A percentile compares a stretch with the other conserved stretches of the same genome.
These are phyloP conservation scores for Gorgonomyces haynaldii DNA, from an alignment of 192 early-diverging fungal species.

Conservation along the genomic window DNA sequence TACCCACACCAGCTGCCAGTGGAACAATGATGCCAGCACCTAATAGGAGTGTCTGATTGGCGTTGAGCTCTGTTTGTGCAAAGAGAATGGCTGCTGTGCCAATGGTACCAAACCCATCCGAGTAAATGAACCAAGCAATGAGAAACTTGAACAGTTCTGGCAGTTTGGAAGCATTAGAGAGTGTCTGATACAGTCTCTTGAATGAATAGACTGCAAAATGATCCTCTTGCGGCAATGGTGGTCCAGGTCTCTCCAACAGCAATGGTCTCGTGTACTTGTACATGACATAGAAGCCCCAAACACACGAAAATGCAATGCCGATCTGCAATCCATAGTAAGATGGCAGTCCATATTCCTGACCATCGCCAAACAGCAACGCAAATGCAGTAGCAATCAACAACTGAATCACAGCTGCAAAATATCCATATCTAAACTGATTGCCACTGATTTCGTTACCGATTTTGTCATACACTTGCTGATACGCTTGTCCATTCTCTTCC, in stretches of 20 bases:
- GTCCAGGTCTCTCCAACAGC: conserved; percentile 19
- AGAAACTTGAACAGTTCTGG: conserved; percentile 52
- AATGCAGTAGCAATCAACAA: neutral
- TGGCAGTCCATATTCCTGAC: neutral
- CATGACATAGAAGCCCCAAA: conserved; percentile 10
- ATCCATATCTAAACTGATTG: neutral
- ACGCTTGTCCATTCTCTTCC: neutral
- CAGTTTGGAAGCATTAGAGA: conserved; percentile 35
- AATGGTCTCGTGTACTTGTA: conserved; percentile 3
- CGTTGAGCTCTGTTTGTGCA: conserved; percentile 42
- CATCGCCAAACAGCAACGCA: neutral
- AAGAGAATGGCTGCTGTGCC: conserved; percentile 44
- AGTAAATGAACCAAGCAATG: conserved; percentile 58
- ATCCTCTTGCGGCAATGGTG: conserved; percentile 15
- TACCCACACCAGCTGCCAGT: conserved; percentile 39
- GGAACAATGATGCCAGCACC: conserved; percentile 49
- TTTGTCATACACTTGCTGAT: neutral
- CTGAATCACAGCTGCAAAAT: neutral
- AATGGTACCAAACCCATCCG: conserved; percentile 41
- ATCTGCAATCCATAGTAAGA: neutral
- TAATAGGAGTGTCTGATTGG: conserved; percentile 32
- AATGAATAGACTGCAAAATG: conserved; percentile 9
- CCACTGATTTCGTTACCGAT: neutral
- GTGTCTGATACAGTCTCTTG: conserved; percentile 6
- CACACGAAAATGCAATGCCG: conserved; percentile 3